Evolutionary conservation across 1,139 yeast species (phyloP).

Genomic region (Magnusiomyces paraingens): DNA sequence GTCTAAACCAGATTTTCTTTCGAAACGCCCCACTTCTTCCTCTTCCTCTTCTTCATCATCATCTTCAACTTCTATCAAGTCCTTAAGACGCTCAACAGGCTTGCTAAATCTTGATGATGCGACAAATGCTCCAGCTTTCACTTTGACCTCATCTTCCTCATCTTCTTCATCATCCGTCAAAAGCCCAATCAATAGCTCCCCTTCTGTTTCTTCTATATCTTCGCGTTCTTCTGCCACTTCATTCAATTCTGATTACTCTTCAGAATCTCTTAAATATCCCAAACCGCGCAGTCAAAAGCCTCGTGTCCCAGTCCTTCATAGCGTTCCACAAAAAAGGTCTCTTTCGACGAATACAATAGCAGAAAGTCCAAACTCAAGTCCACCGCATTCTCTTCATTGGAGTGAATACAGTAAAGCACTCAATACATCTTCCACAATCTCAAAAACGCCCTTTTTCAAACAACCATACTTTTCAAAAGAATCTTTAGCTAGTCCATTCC

Average conservation of each 20-base stretch:
- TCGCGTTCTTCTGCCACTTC: slow-evolving; percentile 21
- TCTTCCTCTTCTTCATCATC: slow-evolving; percentile 3
- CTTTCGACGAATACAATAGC: neutral
- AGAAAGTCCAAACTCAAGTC: neutral
- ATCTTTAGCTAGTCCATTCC: neutral
- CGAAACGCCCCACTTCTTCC: slow-evolving; percentile 13
- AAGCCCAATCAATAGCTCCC: slow-evolving; percentile 6
- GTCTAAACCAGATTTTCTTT: slow-evolving; percentile 3
- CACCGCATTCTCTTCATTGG: neutral
- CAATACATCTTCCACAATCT: neutral
- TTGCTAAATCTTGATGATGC: slow-evolving; percentile 37
- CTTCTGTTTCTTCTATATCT: slow-evolving; percentile 20
- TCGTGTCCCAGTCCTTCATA: slow-evolving; percentile 2
- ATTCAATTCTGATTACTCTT: slow-evolving; percentile 11
- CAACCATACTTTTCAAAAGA: slow-evolving; percentile 14
- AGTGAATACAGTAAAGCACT: slow-evolving; percentile 3
- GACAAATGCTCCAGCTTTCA: slow-evolving; percentile 23
- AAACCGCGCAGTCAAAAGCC: slow-evolving; percentile 9
- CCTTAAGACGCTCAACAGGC: slow-evolving; percentile 37
- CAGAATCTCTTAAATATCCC: slow-evolving; percentile 6
- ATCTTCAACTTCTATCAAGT: slow-evolving; percentile 6
- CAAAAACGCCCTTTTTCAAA: slow-evolving; percentile 13
- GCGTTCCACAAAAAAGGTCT: slow-evolving; percentile 2
- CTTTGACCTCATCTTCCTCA: slow-evolving; percentile 9
- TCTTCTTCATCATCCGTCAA: slow-evolving; percentile 2